These are phyloP conservation scores for Mycena indigotica DNA, from an alignment of 768 basidiomycete species.

Conservation along the genomic window DNA sequence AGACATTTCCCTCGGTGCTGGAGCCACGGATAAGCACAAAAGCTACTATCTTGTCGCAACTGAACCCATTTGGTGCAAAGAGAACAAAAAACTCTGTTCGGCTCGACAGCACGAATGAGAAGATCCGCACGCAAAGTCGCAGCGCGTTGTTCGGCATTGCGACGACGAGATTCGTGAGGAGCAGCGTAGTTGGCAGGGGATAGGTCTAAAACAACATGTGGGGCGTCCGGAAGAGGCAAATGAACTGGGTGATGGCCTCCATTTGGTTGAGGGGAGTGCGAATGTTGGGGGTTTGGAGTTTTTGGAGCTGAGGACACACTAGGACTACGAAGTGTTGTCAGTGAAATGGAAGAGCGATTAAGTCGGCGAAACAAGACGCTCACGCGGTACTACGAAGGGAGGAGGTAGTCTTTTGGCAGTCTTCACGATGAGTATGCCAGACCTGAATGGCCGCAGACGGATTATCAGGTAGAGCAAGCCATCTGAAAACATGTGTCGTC, in stretches of 20 bases:
- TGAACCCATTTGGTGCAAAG: conserved; percentile 85
- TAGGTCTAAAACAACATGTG: conserved; percentile 53
- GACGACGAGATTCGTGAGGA: conserved; percentile 65
- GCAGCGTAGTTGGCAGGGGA: conserved; percentile 60
- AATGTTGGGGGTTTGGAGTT: too few species aligned
- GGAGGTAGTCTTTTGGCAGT: conserved; percentile 46
- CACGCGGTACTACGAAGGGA: conserved; percentile 21
- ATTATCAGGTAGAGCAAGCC: conserved; percentile 67
- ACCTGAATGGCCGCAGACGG: conserved; percentile 59
- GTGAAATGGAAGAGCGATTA: too few species aligned
- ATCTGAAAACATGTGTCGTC: conserved; percentile 29
- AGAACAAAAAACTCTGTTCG: conserved; percentile 72
- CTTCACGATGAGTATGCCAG: conserved; percentile 65
- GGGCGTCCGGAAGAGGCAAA: conserved; percentile 36
- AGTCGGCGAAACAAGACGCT: too few species aligned
- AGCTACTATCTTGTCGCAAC: conserved; percentile 73
- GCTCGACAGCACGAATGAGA: conserved; percentile 70
- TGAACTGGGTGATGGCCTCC: conserved; percentile 18
- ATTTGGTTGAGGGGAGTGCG: conserved; percentile 8
- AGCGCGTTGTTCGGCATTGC: conserved; percentile 80
- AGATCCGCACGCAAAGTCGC: conserved; percentile 68
- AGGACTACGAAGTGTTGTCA: too few species aligned
- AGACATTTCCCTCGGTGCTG: conserved; percentile 79
- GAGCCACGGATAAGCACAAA: conserved; percentile 81
- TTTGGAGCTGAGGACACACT: too few species aligned